Base-by-base conservation (phyloP, 768 basidiomycete genomes). In the Gautieria morchelliformis region DNA sequence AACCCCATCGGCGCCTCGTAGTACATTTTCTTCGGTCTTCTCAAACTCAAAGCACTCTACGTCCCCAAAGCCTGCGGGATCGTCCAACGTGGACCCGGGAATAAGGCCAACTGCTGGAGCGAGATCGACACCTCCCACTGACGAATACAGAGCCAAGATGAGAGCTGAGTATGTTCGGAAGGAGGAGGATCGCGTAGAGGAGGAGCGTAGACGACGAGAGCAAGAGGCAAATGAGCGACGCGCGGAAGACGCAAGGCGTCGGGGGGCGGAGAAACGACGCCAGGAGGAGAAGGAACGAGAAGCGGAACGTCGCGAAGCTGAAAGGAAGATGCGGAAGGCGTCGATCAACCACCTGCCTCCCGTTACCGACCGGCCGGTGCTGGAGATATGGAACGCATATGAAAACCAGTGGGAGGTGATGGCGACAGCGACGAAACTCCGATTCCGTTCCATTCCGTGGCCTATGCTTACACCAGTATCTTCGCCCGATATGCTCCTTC, bases 361-460 rank as follows among this genome's bases (percentile, higher is more conserved):
- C 37, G 24, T 39, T 49, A 4, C 22, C 48, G 52, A 52, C n/a
- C 41, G 44, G 45, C n/a, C 40, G 48, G 58, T 56, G 30, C 48
- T 51, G 24, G 62, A 54, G n/a, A 50, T 56, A 11, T 63, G 52
- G 53, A 56, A 51, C 6, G 51, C 58, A 14, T 61, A 63, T 52
- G 62, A 63, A 27, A 56, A 58, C 39, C 53, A 56, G 30, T 63
- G 62, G 62, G 54, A 32, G 7, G 42, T 15, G 42, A 59, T 49
- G 61, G 59, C 56, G 51, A 33, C 20, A 40, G 42, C 75, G 14
- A 77, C 76, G 47, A 61, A 68, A 20, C 71, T 89, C 46, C 69
- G 71, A 0, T 89, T 91, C 72, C 68, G 72, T 42, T 74, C 73
- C 47, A 79, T 88, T 49, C 89, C 89, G 10, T 92, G 89, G 89